A percentile compares a stretch with the other conserved stretches of the same genome.
Evolutionary conservation across 192 early-diverging fungal species (phyloP).

Genomic region (Coemansia sp.): DNA sequence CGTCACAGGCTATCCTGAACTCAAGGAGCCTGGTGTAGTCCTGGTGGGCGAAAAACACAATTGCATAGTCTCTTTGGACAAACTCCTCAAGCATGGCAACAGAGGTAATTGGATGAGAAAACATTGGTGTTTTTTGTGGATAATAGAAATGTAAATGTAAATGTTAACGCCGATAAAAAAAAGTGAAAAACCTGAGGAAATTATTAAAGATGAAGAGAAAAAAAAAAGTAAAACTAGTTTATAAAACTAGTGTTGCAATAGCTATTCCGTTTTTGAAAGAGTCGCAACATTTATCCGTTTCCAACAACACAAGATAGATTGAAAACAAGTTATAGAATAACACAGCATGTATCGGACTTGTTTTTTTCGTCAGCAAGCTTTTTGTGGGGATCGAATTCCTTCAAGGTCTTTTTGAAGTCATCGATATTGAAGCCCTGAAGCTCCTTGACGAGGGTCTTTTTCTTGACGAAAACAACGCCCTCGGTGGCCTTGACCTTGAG

Average conservation of each 20-base stretch:
- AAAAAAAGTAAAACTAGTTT: not conserved
- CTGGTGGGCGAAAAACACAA: slow-evolving; percentile 15
- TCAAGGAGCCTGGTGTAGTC: not conserved
- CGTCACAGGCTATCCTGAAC: slow-evolving; percentile 3
- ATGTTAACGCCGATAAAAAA: not conserved
- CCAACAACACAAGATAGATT: not conserved
- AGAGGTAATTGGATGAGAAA: slow-evolving; percentile 6
- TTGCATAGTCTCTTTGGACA: slow-evolving; percentile 8
- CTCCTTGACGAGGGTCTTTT: slow-evolving; percentile 14
- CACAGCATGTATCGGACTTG: not conserved
- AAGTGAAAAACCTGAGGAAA: not conserved
- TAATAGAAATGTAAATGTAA: not conserved
- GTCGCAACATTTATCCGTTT: not conserved
- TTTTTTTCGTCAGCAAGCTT: not conserved
- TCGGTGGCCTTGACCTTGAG: slow-evolving; percentile 8
- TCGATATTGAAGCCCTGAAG: slow-evolving; percentile 14
- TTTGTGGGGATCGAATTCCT: slow-evolving; percentile 14
- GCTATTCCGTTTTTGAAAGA: not conserved
- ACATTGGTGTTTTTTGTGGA: not conserved
- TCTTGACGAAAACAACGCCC: slow-evolving; percentile 29
- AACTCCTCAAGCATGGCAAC: slow-evolving; percentile 12
- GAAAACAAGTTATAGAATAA: slow-evolving; percentile 9
- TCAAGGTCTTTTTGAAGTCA: slow-evolving; percentile 8
- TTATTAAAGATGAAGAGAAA: not conserved
- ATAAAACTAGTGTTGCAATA: not conserved